These are phyloP conservation scores for Arctostaphylos glauca DNA, from an alignment of 148 eudicot genomes.

Conservation along the genomic window DNA sequence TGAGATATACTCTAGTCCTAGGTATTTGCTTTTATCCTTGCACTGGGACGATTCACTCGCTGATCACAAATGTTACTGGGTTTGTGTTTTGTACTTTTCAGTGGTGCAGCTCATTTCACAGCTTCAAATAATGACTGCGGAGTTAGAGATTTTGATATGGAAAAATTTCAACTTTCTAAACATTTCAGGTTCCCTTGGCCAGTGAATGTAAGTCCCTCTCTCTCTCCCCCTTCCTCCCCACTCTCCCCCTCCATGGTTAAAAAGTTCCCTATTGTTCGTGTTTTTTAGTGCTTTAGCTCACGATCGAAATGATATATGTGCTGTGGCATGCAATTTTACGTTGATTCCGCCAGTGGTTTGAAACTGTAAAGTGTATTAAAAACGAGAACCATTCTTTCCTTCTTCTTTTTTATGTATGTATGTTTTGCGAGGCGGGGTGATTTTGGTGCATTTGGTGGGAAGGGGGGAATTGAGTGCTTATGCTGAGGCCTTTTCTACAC, in stretches of 20 bases:
- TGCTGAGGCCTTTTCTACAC: not conserved
- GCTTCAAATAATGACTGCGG: constrained; percentile 56
- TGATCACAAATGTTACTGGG: not conserved
- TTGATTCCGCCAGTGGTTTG: not conserved
- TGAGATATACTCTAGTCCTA: constrained; percentile 62
- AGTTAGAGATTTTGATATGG: constrained; percentile 81
- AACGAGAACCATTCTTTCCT: not conserved
- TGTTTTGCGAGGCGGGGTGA: not conserved
- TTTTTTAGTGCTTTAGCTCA: constrained; percentile 19
- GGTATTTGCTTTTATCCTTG: constrained; percentile 35
- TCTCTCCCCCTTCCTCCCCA: not conserved
- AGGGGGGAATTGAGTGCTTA: not conserved
- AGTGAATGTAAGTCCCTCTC: constrained; percentile 53
- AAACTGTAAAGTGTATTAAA: not conserved
- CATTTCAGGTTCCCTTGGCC: constrained; percentile 82
- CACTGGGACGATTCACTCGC: not conserved
- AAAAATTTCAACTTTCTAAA: constrained; percentile 59
- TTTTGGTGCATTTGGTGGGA: constrained; percentile 1
- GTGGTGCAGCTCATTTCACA: not conserved
- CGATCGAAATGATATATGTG: constrained; percentile 45
- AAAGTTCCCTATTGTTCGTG: not conserved
- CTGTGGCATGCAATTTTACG: constrained; percentile 15
- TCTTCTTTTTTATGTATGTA: not conserved
- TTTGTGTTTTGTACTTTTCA: constrained; percentile 10
- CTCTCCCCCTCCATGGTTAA: not conserved